Evolutionary conservation across 106 monocot genomes (phyloP).

Genomic region (Hemerocallis citrina): DNA sequence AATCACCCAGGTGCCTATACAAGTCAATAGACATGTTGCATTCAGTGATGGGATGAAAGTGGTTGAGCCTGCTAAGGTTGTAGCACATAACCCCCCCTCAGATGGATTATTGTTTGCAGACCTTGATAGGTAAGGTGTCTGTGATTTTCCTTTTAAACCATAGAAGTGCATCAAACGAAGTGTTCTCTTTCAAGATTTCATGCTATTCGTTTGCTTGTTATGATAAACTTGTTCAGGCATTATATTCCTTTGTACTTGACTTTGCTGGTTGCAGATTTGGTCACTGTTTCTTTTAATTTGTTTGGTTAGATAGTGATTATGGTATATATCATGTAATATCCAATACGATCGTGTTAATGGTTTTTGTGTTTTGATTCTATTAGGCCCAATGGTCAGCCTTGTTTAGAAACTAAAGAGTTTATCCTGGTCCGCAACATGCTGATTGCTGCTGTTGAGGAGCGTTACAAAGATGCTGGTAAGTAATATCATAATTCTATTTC

Average conservation of each 20-base stretch:
- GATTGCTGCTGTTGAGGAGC: slow-evolving; percentile 71
- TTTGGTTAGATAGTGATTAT: too few species aligned
- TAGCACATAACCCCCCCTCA: slow-evolving; percentile 19
- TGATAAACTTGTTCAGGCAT: background rate
- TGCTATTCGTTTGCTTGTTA: too few species aligned
- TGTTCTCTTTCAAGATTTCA: too few species aligned
- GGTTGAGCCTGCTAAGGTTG: slow-evolving; percentile 49
- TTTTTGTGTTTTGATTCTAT: too few species aligned
- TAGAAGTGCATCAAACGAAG: too few species aligned
- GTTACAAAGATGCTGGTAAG: slow-evolving; percentile 90
- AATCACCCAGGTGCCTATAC: slow-evolving; percentile 98
- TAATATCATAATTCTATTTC: too few species aligned
- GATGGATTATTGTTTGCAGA: slow-evolving; percentile 68
- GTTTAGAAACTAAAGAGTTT: too few species aligned
- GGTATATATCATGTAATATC: too few species aligned
- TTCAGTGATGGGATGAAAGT: slow-evolving; percentile 88
- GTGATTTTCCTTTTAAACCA: too few species aligned
- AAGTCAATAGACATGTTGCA: slow-evolving; percentile 77
- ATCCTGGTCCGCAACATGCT: slow-evolving; percentile 65
- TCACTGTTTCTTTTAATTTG: too few species aligned
- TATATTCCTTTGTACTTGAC: background rate
- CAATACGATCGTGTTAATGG: too few species aligned
- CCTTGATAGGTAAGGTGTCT: slow-evolving; percentile 2
- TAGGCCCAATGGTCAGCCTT: too few species aligned
- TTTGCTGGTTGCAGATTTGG: background rate